A percentile compares a stretch with the other conserved stretches of the same genome.
phyloP scores from a whole-genome alignment of 176 grass and related monocot genomes.

The Puya raimondii region DNA sequence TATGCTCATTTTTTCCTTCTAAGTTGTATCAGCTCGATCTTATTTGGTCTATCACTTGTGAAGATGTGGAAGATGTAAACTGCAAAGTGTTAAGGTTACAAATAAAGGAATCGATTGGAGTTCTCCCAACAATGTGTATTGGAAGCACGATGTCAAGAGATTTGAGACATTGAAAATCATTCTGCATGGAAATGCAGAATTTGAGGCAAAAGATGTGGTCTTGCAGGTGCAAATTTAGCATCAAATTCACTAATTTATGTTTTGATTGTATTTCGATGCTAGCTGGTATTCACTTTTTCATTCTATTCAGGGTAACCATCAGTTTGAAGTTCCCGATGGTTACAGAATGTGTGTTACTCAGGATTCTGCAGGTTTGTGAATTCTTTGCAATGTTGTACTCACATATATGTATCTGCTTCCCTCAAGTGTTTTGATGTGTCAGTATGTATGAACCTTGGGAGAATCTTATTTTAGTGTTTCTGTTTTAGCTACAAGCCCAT shows the following conservation, averaged over 20 bases:
- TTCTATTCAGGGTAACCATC: constrained; percentile 65
- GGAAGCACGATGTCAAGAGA: constrained; percentile 93
- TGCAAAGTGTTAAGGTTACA: constrained; percentile 53
- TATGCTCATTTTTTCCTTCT: constrained; percentile 1
- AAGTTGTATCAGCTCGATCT: background rate
- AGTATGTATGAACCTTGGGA: background rate
- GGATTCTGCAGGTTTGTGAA: constrained; percentile 42
- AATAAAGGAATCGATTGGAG: constrained; percentile 84
- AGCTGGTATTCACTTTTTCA: background rate
- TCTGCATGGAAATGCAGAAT: constrained; percentile 94
- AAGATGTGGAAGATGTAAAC: constrained; percentile 82
- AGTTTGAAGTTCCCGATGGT: constrained; percentile 79
- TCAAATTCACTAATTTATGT: background rate
- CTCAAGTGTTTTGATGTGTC: background rate
- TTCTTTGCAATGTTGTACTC: background rate
- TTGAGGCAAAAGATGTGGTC: constrained; percentile 68
- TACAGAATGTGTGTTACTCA: constrained; percentile 56
- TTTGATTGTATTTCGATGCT: too few relatives aligned
- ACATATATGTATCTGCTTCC: background rate
- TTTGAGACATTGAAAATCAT: constrained; percentile 69
- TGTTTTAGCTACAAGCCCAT: background rate
- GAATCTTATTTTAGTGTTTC: background rate
- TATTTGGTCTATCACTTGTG: constrained; percentile 13
- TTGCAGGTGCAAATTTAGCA: constrained; percentile 45
- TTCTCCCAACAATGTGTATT: constrained; percentile 80